Evolutionary conservation across 2,329 filamentous ascomycete genomes (phyloP), one percentile per base, ranked within the genome.

Genomic region (Reticulascus tulasneorum): DNA sequence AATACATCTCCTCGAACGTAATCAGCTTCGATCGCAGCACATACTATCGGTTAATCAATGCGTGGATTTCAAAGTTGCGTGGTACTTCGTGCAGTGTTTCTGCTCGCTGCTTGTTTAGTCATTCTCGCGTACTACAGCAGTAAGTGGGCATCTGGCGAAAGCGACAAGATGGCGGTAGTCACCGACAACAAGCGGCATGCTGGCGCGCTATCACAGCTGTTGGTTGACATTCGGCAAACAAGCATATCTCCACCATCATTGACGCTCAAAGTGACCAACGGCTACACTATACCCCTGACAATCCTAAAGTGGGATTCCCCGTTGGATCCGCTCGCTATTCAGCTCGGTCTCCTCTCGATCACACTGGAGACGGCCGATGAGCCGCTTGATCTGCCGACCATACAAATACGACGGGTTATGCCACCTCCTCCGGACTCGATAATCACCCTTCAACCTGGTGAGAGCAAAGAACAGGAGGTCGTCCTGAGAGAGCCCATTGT

Each of bases 301-400:
- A 45, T 71, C 16, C 56, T 71, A 23, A 52, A 47, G 4, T 71
- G 67, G 55, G 53, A 62, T 31, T 66, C 66, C 1, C 67, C 67
- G n/a, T 53, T 71, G n/a, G 67, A 71, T 44, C 51, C 56, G 0
- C 33, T 66, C 12, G 66, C 60, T 0, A 40, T 67, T 29, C 55
- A 62, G 35, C 54, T 69, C 4, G 67, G 67, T 8, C 49, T 66
- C n/a, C 33, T 71, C 5, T 50, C 53, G 22, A 56, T 71, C 42
- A 63, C 55, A 4, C 62, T 59, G 4, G 51, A 56, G 4, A 58
- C 55, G 2, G 51, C 53, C 12, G 47, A 48, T 6, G 24, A 40
- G 16, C 58, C 64, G 5, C 35, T 71, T 5, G 52, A 64, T 4
- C 49, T 67, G 9, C 55, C 58, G 10, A 54, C 47, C 11, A 49